A percentile compares a stretch with the other conserved stretches of the same genome.
Evolutionary conservation across 2,329 filamentous ascomycete species (phyloP).

Genomic region (Botrytis cinerea): DNA sequence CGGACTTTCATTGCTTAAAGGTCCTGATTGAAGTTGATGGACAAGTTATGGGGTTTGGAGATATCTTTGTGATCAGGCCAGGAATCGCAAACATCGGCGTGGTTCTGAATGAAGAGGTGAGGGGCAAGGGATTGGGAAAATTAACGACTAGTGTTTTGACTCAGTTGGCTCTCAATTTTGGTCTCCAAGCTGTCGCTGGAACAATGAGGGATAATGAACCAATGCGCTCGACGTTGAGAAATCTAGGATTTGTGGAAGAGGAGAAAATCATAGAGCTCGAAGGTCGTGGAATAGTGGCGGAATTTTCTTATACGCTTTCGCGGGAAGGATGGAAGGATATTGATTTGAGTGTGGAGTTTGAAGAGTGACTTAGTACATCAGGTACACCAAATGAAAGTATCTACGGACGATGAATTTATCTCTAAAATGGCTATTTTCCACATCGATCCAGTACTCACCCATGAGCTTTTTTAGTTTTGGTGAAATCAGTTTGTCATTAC

Average conservation of each 20-base stretch:
- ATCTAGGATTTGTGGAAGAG: background rate
- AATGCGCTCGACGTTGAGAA: background rate
- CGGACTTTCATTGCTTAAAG: background rate
- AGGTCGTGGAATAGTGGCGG: background rate
- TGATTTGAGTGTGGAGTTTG: background rate
- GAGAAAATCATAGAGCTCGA: background rate
- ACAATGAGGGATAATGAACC: slow-evolving; percentile 1
- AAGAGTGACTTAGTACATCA: background rate
- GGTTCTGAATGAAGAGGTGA: background rate
- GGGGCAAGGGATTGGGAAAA: background rate
- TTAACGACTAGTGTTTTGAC: background rate
- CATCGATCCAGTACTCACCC: background rate
- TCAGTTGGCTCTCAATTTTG: background rate
- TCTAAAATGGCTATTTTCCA: background rate
- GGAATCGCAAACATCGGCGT: background rate
- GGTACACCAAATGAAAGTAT: background rate
- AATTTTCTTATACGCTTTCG: background rate
- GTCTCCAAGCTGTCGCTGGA: background rate
- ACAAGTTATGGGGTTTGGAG: background rate
- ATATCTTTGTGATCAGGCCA: background rate
- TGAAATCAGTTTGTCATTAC: background rate
- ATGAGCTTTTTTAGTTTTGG: background rate
- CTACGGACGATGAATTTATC: background rate
- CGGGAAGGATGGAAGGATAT: background rate
- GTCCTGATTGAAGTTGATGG: background rate